phyloP scores from a whole-genome alignment of 768 basidiomycete genomes.

The Tricholoma flavovirens region DNA sequence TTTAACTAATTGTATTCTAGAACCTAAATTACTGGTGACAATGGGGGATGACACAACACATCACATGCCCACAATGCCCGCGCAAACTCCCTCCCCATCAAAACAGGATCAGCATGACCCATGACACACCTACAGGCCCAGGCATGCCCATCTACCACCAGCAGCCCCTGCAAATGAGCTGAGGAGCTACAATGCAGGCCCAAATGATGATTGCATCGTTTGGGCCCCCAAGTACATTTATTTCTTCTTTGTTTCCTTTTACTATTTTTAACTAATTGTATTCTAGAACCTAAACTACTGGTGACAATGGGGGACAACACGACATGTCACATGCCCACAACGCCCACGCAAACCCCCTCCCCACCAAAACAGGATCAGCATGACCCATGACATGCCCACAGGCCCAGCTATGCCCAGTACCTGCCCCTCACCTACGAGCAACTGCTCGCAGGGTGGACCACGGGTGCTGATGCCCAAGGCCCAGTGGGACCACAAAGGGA shows the following conservation, averaged over 20 bases:
- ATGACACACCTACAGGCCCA: not conserved
- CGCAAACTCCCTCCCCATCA: not conserved
- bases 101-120: not conserved
- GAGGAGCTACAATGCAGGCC: too few relatives aligned
- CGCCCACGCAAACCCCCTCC: not conserved
- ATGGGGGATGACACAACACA: not conserved
- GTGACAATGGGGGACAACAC: not conserved
- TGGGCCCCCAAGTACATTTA: not conserved
- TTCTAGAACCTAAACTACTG: not conserved
- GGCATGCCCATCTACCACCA: too few relatives aligned
- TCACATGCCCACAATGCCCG: not conserved
- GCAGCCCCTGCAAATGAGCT: too few relatives aligned
- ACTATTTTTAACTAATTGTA: not conserved
- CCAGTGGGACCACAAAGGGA: not conserved
- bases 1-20: not conserved
- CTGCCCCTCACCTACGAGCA: not conserved
- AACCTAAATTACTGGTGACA: not conserved
- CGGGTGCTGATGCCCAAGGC: not conserved
- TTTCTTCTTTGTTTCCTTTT: not conserved
- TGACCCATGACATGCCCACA: not conserved
- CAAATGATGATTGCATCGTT: too few relatives aligned
- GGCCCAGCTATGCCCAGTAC: not conserved
- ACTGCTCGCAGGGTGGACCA: not conserved
- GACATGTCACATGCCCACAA: not conserved
- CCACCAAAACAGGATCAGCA: not conserved